Conservation (phyloP, 192 early-diverging fungal genomes). For the Entophlyctis helioformis region DNA sequence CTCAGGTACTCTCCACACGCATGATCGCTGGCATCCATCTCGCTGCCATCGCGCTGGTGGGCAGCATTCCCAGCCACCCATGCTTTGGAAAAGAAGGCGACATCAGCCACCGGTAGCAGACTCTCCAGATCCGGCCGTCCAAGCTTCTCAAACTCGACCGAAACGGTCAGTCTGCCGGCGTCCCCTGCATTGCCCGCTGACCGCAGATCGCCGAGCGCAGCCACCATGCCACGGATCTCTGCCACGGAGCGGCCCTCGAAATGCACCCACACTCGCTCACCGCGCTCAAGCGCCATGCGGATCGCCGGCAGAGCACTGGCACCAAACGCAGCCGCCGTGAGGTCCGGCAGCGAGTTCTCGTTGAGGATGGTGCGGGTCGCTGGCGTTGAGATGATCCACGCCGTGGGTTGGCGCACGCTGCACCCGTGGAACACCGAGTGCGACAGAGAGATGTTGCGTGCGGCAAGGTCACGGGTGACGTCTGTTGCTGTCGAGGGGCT, state of each 20-base stretch:
- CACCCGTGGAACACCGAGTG: conserved; percentile 12
- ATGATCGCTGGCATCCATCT: too few species aligned
- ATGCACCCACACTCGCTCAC: conserved; percentile 43
- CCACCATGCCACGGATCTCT: conserved; percentile 40
- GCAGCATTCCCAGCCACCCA: conserved; percentile 43
- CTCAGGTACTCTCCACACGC: too few species aligned
- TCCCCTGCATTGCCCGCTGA: not conserved
- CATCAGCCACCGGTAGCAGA: conserved; percentile 42
- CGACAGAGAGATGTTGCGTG: not conserved
- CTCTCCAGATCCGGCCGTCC: conserved; percentile 43
- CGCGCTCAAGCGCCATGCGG: conserved; percentile 14
- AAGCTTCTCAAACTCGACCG: conserved; percentile 60
- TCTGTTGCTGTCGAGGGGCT: not conserved
- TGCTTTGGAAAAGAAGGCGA: conserved; percentile 51
- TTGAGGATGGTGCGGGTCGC: conserved; percentile 53
- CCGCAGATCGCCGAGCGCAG: conserved; percentile 11
- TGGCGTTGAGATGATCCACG: conserved; percentile 49
- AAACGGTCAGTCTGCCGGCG: conserved; percentile 31
- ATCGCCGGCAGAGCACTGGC: conserved; percentile 33
- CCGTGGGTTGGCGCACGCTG: conserved; percentile 18
- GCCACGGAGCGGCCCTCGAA: conserved; percentile 52
- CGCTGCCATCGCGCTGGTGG: too few species aligned
- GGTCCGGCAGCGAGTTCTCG: conserved; percentile 46
- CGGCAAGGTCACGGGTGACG: not conserved
- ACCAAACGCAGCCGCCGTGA: conserved; percentile 41